A percentile compares a stretch with the other conserved stretches of the same genome.
phyloP scores from a whole-genome alignment of 1,284 basidiomycete species.

The Agaricales sp. region DNA sequence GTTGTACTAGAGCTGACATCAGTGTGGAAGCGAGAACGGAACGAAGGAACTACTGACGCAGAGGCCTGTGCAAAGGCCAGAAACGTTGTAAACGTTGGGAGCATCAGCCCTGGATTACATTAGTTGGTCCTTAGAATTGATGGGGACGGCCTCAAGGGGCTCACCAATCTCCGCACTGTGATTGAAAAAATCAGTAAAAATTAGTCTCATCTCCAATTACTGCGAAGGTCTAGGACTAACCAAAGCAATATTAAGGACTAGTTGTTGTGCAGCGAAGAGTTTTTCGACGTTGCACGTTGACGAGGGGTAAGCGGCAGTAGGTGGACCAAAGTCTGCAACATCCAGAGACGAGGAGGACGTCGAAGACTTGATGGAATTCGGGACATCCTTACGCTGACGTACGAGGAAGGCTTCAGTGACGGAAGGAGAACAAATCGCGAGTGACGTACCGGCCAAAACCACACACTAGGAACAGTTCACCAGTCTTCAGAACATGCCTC shows the following conservation, averaged over 20 bases:
- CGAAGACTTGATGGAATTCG: conserved; percentile 27
- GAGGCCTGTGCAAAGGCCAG: conserved; percentile 30
- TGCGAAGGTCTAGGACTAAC: background rate
- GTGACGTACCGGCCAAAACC: conserved; percentile 65
- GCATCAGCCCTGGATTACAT: conserved; percentile 29
- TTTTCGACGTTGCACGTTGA: conserved; percentile 32
- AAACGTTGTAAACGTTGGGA: conserved; percentile 21
- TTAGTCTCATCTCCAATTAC: background rate
- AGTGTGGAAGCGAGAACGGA: conserved; percentile 12
- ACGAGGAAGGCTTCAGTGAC: conserved; percentile 11
- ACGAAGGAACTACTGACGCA: conserved; percentile 14
- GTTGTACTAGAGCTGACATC: conserved; percentile 21
- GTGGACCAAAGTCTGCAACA: conserved; percentile 39
- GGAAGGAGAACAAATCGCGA: background rate
- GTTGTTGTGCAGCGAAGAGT: conserved; percentile 40
- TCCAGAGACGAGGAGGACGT: conserved; percentile 35
- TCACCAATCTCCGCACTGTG: conserved; percentile 38
- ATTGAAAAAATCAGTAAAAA: background rate
- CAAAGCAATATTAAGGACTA: conserved; percentile 47
- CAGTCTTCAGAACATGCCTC: conserved; percentile 13
- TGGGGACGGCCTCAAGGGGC: conserved; percentile 8
- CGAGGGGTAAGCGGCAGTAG: conserved; percentile 39
- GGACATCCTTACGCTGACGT: conserved; percentile 31
- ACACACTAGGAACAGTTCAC: conserved; percentile 30
- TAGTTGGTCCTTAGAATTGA: background rate